phyloP scores from a whole-genome alignment of 495 filamentous ascomycete species.

The Annulohypoxylon bovei region DNA sequence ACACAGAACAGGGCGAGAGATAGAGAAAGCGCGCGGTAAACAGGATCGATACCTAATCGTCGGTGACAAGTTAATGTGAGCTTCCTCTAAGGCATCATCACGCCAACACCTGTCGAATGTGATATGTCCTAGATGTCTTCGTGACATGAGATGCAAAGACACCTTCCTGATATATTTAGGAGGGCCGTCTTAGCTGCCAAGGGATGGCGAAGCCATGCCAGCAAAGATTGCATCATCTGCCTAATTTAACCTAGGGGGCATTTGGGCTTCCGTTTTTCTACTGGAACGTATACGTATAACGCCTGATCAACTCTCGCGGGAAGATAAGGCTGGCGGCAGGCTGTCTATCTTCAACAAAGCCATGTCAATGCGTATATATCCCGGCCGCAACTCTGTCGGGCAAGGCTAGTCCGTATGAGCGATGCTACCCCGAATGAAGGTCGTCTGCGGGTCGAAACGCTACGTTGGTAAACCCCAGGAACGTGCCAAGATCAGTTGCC shows the following conservation, averaged over 20 bases:
- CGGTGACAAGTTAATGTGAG: slow-evolving; percentile 2
- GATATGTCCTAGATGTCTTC: slow-evolving; percentile 22
- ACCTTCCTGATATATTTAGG: slow-evolving; percentile 38
- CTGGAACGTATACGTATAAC: slow-evolving; percentile 2
- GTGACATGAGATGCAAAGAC: slow-evolving; percentile 32
- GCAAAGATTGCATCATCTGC: slow-evolving; percentile 30
- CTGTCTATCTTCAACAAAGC: slow-evolving; percentile 7
- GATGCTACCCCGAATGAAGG: slow-evolving; percentile 13
- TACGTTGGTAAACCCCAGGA: slow-evolving; percentile 19
- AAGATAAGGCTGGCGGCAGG: slow-evolving; percentile 14
- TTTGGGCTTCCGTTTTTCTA: slow-evolving; percentile 14
- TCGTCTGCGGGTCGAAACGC: slow-evolving; percentile 19
- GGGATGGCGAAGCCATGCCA: slow-evolving; percentile 5
- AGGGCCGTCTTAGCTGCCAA: slow-evolving; percentile 29
- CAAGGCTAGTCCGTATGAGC: slow-evolving; percentile 26
- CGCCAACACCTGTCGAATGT: slow-evolving; percentile 11
- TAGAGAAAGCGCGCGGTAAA: not conserved
- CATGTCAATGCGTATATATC: not conserved
- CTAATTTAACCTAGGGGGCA: slow-evolving; percentile 24
- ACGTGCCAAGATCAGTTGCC: slow-evolving; percentile 16
- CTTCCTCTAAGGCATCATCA: slow-evolving; percentile 18
- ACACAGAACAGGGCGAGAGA: not conserved
- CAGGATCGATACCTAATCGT: slow-evolving; percentile 4
- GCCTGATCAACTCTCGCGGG: not conserved
- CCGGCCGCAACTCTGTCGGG: slow-evolving; percentile 1